These are phyloP conservation scores for Gremmenia infestans DNA, from an alignment of 2,329 filamentous ascomycete species.

Conservation along the genomic window DNA sequence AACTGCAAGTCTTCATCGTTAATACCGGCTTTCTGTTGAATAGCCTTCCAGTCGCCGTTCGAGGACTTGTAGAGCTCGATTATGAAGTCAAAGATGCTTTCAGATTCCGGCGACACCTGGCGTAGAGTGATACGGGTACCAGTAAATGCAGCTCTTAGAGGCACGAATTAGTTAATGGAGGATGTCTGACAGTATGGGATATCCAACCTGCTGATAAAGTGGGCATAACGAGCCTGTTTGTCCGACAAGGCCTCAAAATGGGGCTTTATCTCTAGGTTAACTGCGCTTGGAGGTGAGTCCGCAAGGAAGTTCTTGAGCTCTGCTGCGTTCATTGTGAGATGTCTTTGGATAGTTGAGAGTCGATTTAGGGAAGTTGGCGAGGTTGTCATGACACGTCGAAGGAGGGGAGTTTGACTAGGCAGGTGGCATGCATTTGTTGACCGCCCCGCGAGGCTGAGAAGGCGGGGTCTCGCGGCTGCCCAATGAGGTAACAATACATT, in stretches of 20 bases:
- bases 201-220: conserved; percentile 73
- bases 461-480: conserved; percentile 6
- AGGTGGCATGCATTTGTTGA: conserved; percentile 5
- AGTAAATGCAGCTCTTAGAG: conserved; percentile 63
- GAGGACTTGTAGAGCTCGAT: conserved; percentile 62
- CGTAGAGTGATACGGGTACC: conserved; percentile 75
- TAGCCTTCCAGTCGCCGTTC: conserved; percentile 64
- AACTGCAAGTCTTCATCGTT: conserved; percentile 57
- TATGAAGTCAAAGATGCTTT: conserved; percentile 77
- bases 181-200: neutral
- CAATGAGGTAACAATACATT: conserved; percentile 6
- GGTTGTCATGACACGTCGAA: conserved; percentile 16
- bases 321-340: conserved; percentile 47
- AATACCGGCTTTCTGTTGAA: conserved; percentile 60
- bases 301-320: conserved; percentile 76
- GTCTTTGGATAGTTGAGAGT: conserved; percentile 19
- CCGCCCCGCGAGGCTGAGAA: conserved; percentile 13
- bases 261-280: conserved; percentile 83
- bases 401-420: conserved; percentile 4
- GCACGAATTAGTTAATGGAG: conserved; percentile 10
- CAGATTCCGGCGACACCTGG: conserved; percentile 77
- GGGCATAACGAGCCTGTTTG: conserved; percentile 83
- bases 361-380: conserved; percentile 16
- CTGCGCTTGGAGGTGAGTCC: conserved; percentile 83
- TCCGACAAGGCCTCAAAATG: conserved; percentile 78